Conservation (phyloP, 371 early-diverging fungal species). For the Entomophthora muscae region DNA sequence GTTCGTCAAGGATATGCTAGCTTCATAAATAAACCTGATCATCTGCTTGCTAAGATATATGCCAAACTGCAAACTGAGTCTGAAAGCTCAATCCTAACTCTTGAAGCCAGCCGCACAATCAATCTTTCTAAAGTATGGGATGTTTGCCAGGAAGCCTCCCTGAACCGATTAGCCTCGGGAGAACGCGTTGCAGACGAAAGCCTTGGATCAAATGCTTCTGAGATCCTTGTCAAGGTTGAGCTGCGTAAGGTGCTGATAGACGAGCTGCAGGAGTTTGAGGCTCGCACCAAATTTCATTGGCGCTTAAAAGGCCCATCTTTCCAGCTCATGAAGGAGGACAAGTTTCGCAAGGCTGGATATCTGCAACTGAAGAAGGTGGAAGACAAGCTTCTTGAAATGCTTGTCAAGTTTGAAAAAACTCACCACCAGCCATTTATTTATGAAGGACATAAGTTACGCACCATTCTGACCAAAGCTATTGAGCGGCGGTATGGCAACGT, state of each 20-base stretch:
- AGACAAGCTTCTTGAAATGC: neutral
- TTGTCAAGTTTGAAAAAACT: neutral
- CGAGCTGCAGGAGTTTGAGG: neutral
- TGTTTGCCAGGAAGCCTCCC: too few species aligned
- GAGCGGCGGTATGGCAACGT: neutral
- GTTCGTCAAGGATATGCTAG: too few species aligned
- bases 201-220: neutral
- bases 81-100: too few species aligned
- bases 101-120: too few species aligned
- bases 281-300: neutral
- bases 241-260: neutral
- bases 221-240: neutral
- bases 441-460: neutral
- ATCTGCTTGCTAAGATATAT: too few species aligned
- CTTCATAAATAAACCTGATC: too few species aligned
- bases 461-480: neutral
- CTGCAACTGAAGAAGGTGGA: neutral
- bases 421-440: neutral
- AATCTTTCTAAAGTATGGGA: too few species aligned
- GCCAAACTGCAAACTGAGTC: too few species aligned
- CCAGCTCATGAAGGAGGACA: neutral
- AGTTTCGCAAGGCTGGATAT: neutral
- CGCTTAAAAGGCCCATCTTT: neutral
- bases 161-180: too few species aligned
- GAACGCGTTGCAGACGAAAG: too few species aligned